These are phyloP conservation scores for Davidsoniella australis DNA, from an alignment of 2,329 filamentous ascomycete genomes.

Conservation along the genomic window DNA sequence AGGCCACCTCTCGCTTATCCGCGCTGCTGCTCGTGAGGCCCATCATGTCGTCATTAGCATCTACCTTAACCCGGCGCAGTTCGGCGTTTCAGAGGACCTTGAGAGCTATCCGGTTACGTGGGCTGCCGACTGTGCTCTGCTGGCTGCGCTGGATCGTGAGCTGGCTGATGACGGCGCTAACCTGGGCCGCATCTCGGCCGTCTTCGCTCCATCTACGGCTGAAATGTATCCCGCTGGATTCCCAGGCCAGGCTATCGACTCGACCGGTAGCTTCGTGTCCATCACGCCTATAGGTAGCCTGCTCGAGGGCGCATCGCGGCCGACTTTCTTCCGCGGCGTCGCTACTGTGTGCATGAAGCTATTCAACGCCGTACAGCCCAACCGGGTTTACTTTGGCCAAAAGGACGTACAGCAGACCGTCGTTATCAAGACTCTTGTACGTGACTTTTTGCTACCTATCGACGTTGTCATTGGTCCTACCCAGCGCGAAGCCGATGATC, in stretches of 20 bases:
- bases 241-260: slow-evolving; percentile 54
- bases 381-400: slow-evolving; percentile 79
- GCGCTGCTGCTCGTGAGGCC: slow-evolving; percentile 67
- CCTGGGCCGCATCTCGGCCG: slow-evolving; percentile 55
- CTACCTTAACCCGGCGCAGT: slow-evolving; percentile 94
- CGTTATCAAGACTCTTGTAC: slow-evolving; percentile 70
- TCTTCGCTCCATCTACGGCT: slow-evolving; percentile 69
- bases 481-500: slow-evolving; percentile 57
- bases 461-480: slow-evolving; percentile 61
- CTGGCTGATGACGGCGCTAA: slow-evolving; percentile 44
- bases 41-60: slow-evolving; percentile 79
- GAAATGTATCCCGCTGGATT: slow-evolving; percentile 79
- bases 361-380: slow-evolving; percentile 36
- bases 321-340: slow-evolving; percentile 92
- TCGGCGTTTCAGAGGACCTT: slow-evolving; percentile 76
- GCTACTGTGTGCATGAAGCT: slow-evolving; percentile 88
- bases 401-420: slow-evolving; percentile 97
- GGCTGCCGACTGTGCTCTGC: slow-evolving; percentile 52
- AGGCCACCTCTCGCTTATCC: slow-evolving; percentile 75
- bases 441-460: slow-evolving; percentile 68
- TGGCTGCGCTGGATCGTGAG: slow-evolving; percentile 53
- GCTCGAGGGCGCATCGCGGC: slow-evolving; percentile 69
- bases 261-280: slow-evolving; percentile 75
- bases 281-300: slow-evolving; percentile 70
- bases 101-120: slow-evolving; percentile 81